Conservation (phyloP, 805 yeast genomes). For the Komagataella phaffii region DNA sequence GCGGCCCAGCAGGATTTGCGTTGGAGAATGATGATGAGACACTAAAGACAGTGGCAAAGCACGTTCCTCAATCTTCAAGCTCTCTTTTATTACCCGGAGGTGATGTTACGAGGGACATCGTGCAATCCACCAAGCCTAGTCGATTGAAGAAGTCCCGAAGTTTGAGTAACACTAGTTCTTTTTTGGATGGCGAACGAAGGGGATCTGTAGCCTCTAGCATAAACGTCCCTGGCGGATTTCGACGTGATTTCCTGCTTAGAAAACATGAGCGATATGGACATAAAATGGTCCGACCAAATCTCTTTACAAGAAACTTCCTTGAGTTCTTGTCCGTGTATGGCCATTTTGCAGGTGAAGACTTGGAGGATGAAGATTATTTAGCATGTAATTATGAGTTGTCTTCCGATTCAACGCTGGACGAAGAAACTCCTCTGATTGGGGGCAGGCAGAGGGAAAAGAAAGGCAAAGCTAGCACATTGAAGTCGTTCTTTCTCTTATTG, state of each 20-base stretch:
- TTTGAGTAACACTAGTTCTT: slow-evolving; percentile 13
- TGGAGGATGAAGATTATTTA: slow-evolving; percentile 53
- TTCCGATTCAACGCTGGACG: slow-evolving; percentile 17
- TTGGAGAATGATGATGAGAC: neutral
- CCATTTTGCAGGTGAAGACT: slow-evolving; percentile 76
- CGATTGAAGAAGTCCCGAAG: slow-evolving; percentile 14
- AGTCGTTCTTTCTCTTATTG: slow-evolving; percentile 57
- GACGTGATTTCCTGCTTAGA: slow-evolving; percentile 48
- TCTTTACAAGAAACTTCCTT: slow-evolving; percentile 57
- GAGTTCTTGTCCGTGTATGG: slow-evolving; percentile 73
- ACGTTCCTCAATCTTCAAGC: slow-evolving; percentile 3
- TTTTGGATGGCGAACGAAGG: slow-evolving; percentile 26
- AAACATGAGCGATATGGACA: slow-evolving; percentile 13
- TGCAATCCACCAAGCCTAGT: slow-evolving; percentile 15
- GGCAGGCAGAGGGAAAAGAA: neutral
- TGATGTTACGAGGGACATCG: slow-evolving; percentile 35
- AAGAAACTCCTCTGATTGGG: slow-evolving; percentile 20
- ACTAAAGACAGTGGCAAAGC: neutral
- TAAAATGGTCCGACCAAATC: slow-evolving; percentile 22
- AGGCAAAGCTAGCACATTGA: slow-evolving; percentile 62
- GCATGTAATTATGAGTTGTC: slow-evolving; percentile 30
- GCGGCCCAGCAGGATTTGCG: neutral
- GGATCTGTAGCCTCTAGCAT: slow-evolving; percentile 55
- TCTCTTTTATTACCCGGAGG: slow-evolving; percentile 31
- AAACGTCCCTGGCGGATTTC: slow-evolving; percentile 73